A percentile compares a stretch with the other conserved stretches of the same genome.
phyloP scores from a whole-genome alignment of 176 grass and related monocot species.

The sorghum (Sorghum bicolor) region Sorghum_bicolor_NCBIv3 NC_012872.2:62467501-62468000 shows the following conservation, averaged over 20 bases:
- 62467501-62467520: neutral
- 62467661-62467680: neutral
- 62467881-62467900: too few species aligned
- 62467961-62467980: too few species aligned
- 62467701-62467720: slow-evolving; percentile 9
- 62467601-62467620: too few species aligned
- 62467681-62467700: neutral
- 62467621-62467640: slow-evolving; percentile 10
- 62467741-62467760: neutral
- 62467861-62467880: too few species aligned
- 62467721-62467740: neutral
- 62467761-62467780: slow-evolving; percentile 21
- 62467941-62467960: neutral
- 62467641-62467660: neutral
- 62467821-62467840: neutral
- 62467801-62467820: too few species aligned
- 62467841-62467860: neutral
- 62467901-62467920: too few species aligned
- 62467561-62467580: neutral
- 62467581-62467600: too few species aligned
- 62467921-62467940: too few species aligned
- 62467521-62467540: neutral
- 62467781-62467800: too few species aligned
- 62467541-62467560: neutral
- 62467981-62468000: too few species aligned